phyloP scores from a whole-genome alignment of 2,329 filamentous ascomycete species.

The Penicillium sp. region DNA sequence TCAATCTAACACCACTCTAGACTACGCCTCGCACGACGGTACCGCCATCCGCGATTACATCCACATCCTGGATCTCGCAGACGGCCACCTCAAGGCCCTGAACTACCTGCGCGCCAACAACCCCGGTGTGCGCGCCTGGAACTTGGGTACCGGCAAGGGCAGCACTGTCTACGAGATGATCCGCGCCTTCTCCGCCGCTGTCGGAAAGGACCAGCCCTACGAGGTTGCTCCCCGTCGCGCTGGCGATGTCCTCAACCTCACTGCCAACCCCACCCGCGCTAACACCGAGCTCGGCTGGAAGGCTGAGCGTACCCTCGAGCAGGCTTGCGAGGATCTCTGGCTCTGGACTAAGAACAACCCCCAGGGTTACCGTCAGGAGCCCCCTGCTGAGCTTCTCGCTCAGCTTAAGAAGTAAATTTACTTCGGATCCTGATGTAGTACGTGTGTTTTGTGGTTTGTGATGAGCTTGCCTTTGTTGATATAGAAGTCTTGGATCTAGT shows the following conservation, averaged over 20 bases:
- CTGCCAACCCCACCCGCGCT: constrained; percentile 81
- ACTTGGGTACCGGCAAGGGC: constrained; percentile 88
- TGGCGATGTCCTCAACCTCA: constrained; percentile 92
- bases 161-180: constrained; percentile 98
- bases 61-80: constrained; percentile 50
- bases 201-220: constrained; percentile 82
- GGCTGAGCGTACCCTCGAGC: constrained; percentile 83
- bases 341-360: constrained; percentile 97
- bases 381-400: constrained; percentile 77
- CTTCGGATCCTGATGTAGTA: constrained; percentile 1
- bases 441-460: background rate
- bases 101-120: constrained; percentile 54
- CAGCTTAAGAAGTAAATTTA: constrained; percentile 37
- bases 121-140: constrained; percentile 93
- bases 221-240: constrained; percentile 77
- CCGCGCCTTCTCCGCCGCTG: constrained; percentile 84
- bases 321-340: constrained; percentile 93
- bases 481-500: constrained; percentile 12
- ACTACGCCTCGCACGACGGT: constrained; percentile 64
- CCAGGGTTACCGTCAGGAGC: constrained; percentile 85
- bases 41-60: constrained; percentile 73
- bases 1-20: constrained; percentile 45
- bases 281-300: constrained; percentile 91
- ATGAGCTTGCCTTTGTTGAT: constrained; percentile 10
- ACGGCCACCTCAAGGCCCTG: constrained; percentile 64